These are phyloP conservation scores for Viola odorata DNA, from an alignment of 345 rosid species.

Conservation along the genomic window DNA sequence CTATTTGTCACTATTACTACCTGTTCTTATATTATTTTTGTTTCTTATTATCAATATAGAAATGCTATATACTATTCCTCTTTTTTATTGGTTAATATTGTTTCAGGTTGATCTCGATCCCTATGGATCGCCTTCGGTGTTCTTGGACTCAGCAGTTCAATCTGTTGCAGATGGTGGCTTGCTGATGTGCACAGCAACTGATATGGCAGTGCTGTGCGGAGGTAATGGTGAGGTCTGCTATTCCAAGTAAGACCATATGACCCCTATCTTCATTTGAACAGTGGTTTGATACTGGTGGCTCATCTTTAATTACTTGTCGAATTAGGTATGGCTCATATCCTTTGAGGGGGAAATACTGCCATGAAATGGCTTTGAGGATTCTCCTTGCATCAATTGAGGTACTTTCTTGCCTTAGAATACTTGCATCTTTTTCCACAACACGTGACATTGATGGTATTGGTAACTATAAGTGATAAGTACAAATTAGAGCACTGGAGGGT, in stretches of 20 bases:
- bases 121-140: conserved; percentile 91
- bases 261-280: conserved; percentile 13
- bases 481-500: background rate
- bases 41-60: background rate
- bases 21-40: background rate
- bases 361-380: conserved; percentile 98
- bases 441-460: too few species aligned
- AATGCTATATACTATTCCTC: background rate
- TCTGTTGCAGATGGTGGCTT: conserved; percentile 93
- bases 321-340: conserved; percentile 93
- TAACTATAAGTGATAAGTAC: too few species aligned
- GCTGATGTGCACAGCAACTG: conserved; percentile 98
- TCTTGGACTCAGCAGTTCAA: conserved; percentile 95
- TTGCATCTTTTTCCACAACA: background rate
- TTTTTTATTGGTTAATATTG: conserved; percentile 11
- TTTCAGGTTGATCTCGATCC: conserved; percentile 99
- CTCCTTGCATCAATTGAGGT: conserved; percentile 97
- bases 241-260: conserved; percentile 73
- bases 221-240: conserved; percentile 98
- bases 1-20: background rate
- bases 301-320: conserved; percentile 19
- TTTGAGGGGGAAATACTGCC: conserved; percentile 90
- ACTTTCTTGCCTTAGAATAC: conserved; percentile 6
- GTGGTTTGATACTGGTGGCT: conserved; percentile 9
- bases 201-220: conserved; percentile 99